Percentiles rank a stretch among this genome's conserved stretches.
Evolutionary conservation across 495 filamentous ascomycete species (phyloP).

Genomic region (Podospora sp.): DNA sequence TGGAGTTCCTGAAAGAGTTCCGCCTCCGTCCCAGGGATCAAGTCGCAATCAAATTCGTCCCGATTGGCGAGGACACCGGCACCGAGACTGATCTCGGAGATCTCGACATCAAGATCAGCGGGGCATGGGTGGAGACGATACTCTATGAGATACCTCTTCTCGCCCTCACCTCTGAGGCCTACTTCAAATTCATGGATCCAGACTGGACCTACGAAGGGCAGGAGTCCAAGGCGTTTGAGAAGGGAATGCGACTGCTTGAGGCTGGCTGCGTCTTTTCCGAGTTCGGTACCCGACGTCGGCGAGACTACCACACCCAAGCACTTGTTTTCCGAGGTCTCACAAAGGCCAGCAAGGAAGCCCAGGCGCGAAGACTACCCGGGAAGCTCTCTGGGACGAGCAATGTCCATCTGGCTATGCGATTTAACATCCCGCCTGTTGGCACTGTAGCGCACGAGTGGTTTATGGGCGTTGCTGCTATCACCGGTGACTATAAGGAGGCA

Average conservation of each 20-base stretch:
- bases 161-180: slow-evolving; percentile 89
- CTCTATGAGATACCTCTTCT: slow-evolving; percentile 96
- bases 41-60: slow-evolving; percentile 68
- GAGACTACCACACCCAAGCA: slow-evolving; percentile 94
- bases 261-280: slow-evolving; percentile 89
- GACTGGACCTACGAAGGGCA: slow-evolving; percentile 88
- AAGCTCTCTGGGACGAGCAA: slow-evolving; percentile 89
- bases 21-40: slow-evolving; percentile 78
- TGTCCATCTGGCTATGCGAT: slow-evolving; percentile 94
- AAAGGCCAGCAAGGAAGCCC: slow-evolving; percentile 68
- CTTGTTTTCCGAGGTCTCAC: slow-evolving; percentile 82
- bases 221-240: slow-evolving; percentile 76
- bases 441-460: slow-evolving; percentile 99
- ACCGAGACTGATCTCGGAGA: slow-evolving; percentile 72
- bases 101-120: slow-evolving; percentile 70
- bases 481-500: slow-evolving; percentile 77
- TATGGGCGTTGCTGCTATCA: slow-evolving; percentile 95
- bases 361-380: slow-evolving; percentile 63
- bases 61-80: slow-evolving; percentile 61
- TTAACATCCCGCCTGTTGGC: slow-evolving; percentile 77
- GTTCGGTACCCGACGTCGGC: slow-evolving; percentile 83
- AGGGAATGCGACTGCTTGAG: slow-evolving; percentile 74
- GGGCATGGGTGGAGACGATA: slow-evolving; percentile 92
- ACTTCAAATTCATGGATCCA: slow-evolving; percentile 90
- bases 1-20: slow-evolving; percentile 79